phyloP scores from a whole-genome alignment of 352 stramenopile species.

The Pythium coloratum region DNA sequence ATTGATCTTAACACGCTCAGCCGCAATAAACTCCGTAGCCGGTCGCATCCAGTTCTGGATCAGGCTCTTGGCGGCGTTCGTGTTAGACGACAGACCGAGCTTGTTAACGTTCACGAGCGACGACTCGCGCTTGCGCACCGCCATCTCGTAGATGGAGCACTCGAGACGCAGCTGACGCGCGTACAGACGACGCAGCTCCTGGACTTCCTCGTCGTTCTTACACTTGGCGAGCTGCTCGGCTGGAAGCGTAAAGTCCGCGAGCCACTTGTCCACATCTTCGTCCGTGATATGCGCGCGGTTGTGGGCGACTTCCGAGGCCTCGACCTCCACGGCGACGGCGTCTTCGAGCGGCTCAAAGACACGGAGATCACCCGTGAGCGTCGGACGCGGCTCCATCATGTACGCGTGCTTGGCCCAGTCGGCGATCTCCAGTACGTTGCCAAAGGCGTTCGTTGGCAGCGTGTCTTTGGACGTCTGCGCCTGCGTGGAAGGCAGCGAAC shows the following conservation, averaged over 20 bases:
- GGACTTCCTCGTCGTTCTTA: slow-evolving; percentile 41
- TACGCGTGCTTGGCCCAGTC: slow-evolving; percentile 66
- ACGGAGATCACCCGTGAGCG: slow-evolving; percentile 33
- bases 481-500: slow-evolving; percentile 20
- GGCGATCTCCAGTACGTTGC: slow-evolving; percentile 40
- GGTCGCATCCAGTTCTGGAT: slow-evolving; percentile 63
- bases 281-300: slow-evolving; percentile 56
- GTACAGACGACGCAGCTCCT: slow-evolving; percentile 65
- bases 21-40: slow-evolving; percentile 40
- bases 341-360: slow-evolving; percentile 31
- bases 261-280: slow-evolving; percentile 77
- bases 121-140: slow-evolving; percentile 59
- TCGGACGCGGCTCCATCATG: slow-evolving; percentile 44
- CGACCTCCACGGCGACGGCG: slow-evolving; percentile 20
- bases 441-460: slow-evolving; percentile 20
- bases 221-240: slow-evolving; percentile 50
- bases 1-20: slow-evolving; percentile 55
- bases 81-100: slow-evolving; percentile 48
- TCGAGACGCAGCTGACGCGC: slow-evolving; percentile 76
- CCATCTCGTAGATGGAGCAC: slow-evolving; percentile 82
- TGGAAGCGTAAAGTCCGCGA: slow-evolving; percentile 58
- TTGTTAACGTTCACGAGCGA: slow-evolving; percentile 50
- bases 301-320: slow-evolving; percentile 12
- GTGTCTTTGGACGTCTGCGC: background rate
- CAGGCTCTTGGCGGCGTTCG: slow-evolving; percentile 59